Base-by-base conservation (phyloP, 2,329 filamentous ascomycete species). In the Salinomyces thailandicus region DNA sequence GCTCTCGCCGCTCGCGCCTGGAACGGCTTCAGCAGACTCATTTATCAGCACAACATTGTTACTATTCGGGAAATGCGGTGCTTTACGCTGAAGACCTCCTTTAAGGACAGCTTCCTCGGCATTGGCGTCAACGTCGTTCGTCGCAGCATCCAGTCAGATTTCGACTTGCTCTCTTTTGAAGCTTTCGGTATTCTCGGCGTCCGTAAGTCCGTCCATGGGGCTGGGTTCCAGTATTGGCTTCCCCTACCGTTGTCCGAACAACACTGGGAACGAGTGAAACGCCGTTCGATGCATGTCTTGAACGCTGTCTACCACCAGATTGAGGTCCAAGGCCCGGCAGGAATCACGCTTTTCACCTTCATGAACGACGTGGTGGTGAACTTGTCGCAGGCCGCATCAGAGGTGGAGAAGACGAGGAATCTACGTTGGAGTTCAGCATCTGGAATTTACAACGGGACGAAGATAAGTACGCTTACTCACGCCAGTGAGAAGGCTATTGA, bases 401-500 rank as follows among this genome's bases (percentile, higher is more conserved):
- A 41, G 6, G 14, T 31, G 2, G 41, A 38, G 13, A 19, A 31
- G 6, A 18, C n/a, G 18, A 13, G 18, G n/a, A 8, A 8, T 20
- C n/a, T n/a, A n/a, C 20, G 20, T 24, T n/a, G n/a, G 20, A 24
- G 20, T 24, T 7, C 7, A 7, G 7, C 7, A 4, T 35, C 16
- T 14, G 14, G 22, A 7, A 7, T 35, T 5, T 26, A 32, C 28
- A n/a, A n/a, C 20, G 20, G 7, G 7, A 17, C 27, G 12, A 33
- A 29, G 12, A 42, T 41, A 32, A 47, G 42, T n/a, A 44, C 44
- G 2, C 41, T 48, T 16, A 47, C 39, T 5, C 42, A 43, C 17
- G 46, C 44, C 18, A 41, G 37, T 14, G 46, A 48, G 33, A 47
- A 47, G 20, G 48, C 48, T 12, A 39, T 50, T 29, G 46, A 50